Evolutionary conservation across 495 filamentous ascomycete species (phyloP), one percentile per base, ranked within the genome.

Genomic region (Hypoxylon lienhwacheense): DNA sequence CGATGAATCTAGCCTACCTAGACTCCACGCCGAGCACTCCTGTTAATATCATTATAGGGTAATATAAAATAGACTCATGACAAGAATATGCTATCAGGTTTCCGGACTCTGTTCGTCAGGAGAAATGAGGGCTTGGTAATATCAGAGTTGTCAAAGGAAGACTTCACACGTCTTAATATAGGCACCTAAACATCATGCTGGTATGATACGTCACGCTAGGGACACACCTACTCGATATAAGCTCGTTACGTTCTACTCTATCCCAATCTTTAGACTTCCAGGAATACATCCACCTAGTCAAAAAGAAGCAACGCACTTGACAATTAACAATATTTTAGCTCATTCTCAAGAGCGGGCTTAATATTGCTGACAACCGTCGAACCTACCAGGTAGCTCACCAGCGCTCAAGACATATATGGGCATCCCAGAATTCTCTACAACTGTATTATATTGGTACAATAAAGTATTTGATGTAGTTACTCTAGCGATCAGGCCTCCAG

Each of bases 61-160:
- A 37, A 11, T 37, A 37, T 37, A 12, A 37, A 37, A 37, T 37
- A 12, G 16, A 37, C 19, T 37, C 34, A 16, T n/a, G 34, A 37
- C 15, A 37, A 16, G 34, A 37, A 37, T n/a, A 16, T 16, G 16
- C 19, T 37, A 16, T 37, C 34, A 5, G 19, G 4, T 20, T 37
- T 37, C 12, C 16, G 12, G 14, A 37, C 34, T 37, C 34, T 4
- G 34, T 37, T 37, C 3, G 34, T 37, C 12, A 16, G 16, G 14
- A 37, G 16, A 17, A 37, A 37, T 37, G 34, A 37, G 34, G 4
- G 14, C 34, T 20, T 37, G 34, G 34, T 37, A 37, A n/a, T 37
- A 37, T 20, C 19, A 12, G 16, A 37, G 34, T n/a, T 37, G 34
- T 17, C 34, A 16, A 37, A 37, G 34, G 34, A 37, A 37, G 16